These are phyloP conservation scores for Trichothecium roseum DNA, from an alignment of 2,329 filamentous ascomycete genomes.

Conservation along the genomic window DNA sequence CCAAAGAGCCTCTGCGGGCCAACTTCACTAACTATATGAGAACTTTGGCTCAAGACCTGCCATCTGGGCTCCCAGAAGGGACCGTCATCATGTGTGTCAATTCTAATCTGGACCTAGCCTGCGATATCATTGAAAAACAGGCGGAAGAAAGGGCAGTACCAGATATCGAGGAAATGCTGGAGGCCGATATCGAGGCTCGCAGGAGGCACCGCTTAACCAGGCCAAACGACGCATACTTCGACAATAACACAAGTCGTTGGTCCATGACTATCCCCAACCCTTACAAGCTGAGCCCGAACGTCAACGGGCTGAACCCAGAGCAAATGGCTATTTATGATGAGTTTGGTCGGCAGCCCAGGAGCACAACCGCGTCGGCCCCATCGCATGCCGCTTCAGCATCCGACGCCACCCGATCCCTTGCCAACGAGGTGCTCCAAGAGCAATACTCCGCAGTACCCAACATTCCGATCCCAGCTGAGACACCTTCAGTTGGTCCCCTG, in stretches of 20 bases:
- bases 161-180: slow-evolving; percentile 91
- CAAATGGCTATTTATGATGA: slow-evolving; percentile 96
- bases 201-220: slow-evolving; percentile 64
- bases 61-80: slow-evolving; percentile 81
- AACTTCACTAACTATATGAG: slow-evolving; percentile 98
- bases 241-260: slow-evolving; percentile 77
- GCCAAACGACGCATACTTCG: slow-evolving; percentile 76
- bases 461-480: slow-evolving; percentile 49
- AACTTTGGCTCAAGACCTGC: slow-evolving; percentile 53
- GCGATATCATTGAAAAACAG: slow-evolving; percentile 87
- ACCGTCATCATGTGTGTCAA: slow-evolving; percentile 98
- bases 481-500: slow-evolving; percentile 39
- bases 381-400: slow-evolving; percentile 47
- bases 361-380: slow-evolving; percentile 41
- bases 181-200: slow-evolving; percentile 67
- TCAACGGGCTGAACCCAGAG: slow-evolving; percentile 69
- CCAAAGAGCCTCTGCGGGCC: slow-evolving; percentile 89
- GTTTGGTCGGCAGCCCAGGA: slow-evolving; percentile 77
- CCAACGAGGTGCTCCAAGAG: slow-evolving; percentile 55
- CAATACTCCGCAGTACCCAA: slow-evolving; percentile 47
- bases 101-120: slow-evolving; percentile 89
- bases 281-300: slow-evolving; percentile 68
- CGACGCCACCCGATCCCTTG: slow-evolving; percentile 49
- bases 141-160: slow-evolving; percentile 87
- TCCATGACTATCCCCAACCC: slow-evolving; percentile 89